Evolutionary conservation across 2,329 filamentous ascomycete species (phyloP).

Genomic region (Orbilia quercus): DNA sequence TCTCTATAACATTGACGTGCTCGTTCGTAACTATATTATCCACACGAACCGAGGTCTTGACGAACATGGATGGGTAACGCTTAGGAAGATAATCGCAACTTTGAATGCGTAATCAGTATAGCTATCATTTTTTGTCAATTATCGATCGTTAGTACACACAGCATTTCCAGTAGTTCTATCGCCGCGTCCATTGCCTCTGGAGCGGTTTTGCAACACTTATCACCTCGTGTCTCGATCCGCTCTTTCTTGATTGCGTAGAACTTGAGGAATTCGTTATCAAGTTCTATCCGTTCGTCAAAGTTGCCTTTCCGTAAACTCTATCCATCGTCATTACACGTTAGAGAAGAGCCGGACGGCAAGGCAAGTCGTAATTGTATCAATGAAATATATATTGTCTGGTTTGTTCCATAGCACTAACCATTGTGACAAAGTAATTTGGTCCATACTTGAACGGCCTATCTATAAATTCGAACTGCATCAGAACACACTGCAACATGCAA

Average conservation of each 20-base stretch:
- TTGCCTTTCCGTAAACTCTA: slow-evolving; percentile 73
- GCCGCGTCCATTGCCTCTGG: slow-evolving; percentile 78
- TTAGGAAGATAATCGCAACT: slow-evolving; percentile 73
- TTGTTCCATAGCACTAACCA: slow-evolving; percentile 15
- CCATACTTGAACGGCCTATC: slow-evolving; percentile 81
- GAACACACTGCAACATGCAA: too few relatives aligned
- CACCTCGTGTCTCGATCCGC: slow-evolving; percentile 74
- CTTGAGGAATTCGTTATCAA: slow-evolving; percentile 80
- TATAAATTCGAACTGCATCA: too few relatives aligned
- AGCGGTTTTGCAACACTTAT: slow-evolving; percentile 75
- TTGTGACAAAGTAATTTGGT: slow-evolving; percentile 65
- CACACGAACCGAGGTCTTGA: slow-evolving; percentile 73
- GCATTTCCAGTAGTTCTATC: slow-evolving; percentile 79
- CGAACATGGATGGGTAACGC: slow-evolving; percentile 79
- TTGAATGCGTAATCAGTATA: not conserved
- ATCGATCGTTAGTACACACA: slow-evolving; percentile 62
- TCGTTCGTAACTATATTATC: slow-evolving; percentile 78
- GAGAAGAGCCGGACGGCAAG: too few relatives aligned
- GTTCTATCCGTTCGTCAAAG: slow-evolving; percentile 83
- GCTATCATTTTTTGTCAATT: not conserved
- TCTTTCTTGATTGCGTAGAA: slow-evolving; percentile 78
- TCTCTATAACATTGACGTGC: slow-evolving; percentile 73
- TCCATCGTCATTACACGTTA: too few relatives aligned
- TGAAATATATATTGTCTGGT: too few relatives aligned
- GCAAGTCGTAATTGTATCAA: too few relatives aligned